Percentiles rank a stretch among this genome's conserved stretches.
Conservation (phyloP, 2,329 filamentous ascomycete species). For the Tolypocladium guangdongense region DNA sequence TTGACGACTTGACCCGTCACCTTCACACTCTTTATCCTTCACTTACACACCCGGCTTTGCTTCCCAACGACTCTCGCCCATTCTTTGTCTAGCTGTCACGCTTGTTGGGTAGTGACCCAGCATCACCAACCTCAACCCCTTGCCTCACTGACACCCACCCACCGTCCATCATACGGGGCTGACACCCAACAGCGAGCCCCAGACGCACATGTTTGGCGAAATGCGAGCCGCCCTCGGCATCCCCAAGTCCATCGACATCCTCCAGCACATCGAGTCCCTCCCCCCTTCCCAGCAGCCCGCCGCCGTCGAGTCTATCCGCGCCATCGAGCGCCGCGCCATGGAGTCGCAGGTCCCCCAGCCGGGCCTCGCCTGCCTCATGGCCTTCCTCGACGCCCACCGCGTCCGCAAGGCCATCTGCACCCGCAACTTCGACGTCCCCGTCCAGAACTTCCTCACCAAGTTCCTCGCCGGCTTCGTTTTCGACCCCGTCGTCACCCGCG, state of each 20-base stretch:
- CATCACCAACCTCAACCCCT: not conserved
- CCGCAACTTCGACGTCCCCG: conserved; percentile 79
- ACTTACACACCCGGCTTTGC: too few species aligned
- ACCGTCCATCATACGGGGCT: not conserved
- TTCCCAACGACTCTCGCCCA: too few species aligned
- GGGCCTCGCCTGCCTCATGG: conserved; percentile 68
- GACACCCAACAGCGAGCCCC: conserved; percentile 55
- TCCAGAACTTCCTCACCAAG: conserved; percentile 61
- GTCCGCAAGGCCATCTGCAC: conserved; percentile 83
- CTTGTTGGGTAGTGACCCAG: not conserved
- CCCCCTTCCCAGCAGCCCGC: conserved; percentile 45
- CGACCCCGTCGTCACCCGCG: conserved; percentile 70
- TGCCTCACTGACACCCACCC: not conserved
- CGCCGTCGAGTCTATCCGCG: conserved; percentile 64
- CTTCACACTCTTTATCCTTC: not conserved
- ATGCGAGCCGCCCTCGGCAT: conserved; percentile 75
- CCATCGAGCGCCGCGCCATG: conserved; percentile 78
- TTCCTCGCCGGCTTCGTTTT: conserved; percentile 63
- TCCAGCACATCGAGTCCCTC: conserved; percentile 74
- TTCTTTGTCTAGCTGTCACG: not conserved
- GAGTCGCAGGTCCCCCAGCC: conserved; percentile 67
- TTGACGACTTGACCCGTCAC: not conserved
- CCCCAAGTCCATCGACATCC: conserved; percentile 64
- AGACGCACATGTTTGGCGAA: conserved; percentile 89
- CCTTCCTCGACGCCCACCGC: conserved; percentile 58